Conservation (phyloP, 2,329 filamentous ascomycete genomes). For the Colletotrichum eremochloae region DNA sequence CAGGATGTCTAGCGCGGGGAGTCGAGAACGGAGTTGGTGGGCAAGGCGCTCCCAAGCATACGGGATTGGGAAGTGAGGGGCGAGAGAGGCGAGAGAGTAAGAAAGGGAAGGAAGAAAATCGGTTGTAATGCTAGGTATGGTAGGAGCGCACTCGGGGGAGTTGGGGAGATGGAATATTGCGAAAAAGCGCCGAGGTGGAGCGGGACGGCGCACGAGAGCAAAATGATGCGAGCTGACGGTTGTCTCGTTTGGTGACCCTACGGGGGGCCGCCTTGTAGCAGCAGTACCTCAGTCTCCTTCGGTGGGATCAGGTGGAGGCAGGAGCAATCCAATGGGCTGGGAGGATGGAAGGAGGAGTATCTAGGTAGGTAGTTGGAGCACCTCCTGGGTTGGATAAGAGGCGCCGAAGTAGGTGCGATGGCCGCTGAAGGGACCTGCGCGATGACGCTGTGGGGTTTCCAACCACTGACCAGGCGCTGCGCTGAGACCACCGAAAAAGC, state of each 20-base stretch:
- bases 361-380: not conserved
- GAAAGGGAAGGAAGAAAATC: slow-evolving; percentile 11
- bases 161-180: slow-evolving; percentile 41
- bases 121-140: slow-evolving; percentile 26
- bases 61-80: slow-evolving; percentile 42
- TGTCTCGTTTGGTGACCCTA: slow-evolving; percentile 30
- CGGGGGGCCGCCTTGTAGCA: too few relatives aligned
- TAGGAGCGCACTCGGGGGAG: slow-evolving; percentile 31
- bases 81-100: slow-evolving; percentile 42
- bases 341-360: slow-evolving; percentile 11
- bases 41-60: slow-evolving; percentile 38
- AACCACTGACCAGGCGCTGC: slow-evolving; percentile 8
- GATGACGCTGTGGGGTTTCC: slow-evolving; percentile 37
- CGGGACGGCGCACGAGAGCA: slow-evolving; percentile 41
- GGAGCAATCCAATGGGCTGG: slow-evolving; percentile 30
- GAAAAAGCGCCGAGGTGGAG: slow-evolving; percentile 43
- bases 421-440: slow-evolving; percentile 37
- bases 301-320: slow-evolving; percentile 18
- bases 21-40: slow-evolving; percentile 23
- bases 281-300: not conserved
- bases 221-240: slow-evolving; percentile 40
- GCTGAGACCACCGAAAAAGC: slow-evolving; percentile 14
- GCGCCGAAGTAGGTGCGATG: slow-evolving; percentile 18
- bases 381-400: slow-evolving; percentile 16
- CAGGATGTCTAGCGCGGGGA: slow-evolving; percentile 23